These are phyloP conservation scores for Tolypocladium pustulatum DNA, from an alignment of 2,329 filamentous ascomycete genomes.

Conservation along the genomic window DNA sequence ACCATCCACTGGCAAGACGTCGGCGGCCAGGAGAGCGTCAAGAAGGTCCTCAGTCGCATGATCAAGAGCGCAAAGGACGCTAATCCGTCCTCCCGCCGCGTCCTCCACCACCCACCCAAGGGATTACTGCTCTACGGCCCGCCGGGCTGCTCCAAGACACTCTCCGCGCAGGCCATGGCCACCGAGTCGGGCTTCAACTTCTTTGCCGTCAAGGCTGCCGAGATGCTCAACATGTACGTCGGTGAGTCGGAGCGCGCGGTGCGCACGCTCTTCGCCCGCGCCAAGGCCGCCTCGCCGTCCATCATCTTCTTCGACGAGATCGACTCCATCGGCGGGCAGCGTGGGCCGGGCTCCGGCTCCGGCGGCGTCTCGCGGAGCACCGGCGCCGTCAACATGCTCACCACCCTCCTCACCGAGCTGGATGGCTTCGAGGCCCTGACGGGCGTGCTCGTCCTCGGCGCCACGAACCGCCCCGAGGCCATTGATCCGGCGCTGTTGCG, in stretches of 20 bases:
- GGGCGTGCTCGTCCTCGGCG: constrained; percentile 78
- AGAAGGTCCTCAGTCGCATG: constrained; percentile 45
- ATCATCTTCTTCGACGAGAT: constrained; percentile 98
- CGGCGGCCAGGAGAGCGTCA: constrained; percentile 71
- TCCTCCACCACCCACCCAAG: constrained; percentile 53
- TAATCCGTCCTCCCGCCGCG: constrained; percentile 19
- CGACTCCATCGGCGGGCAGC: constrained; percentile 63
- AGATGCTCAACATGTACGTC: constrained; percentile 93
- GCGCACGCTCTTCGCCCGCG: constrained; percentile 76
- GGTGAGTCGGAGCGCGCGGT: constrained; percentile 85
- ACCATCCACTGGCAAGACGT: constrained; percentile 82
- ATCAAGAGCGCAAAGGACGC: constrained; percentile 29
- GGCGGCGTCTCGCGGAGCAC: constrained; percentile 20
- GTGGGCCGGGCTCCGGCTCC: constrained; percentile 33
- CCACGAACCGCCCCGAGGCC: constrained; percentile 81
- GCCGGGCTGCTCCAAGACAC: constrained; percentile 88
- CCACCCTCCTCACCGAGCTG: constrained; percentile 88
- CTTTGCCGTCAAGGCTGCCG: constrained; percentile 85
- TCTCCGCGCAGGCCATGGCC: constrained; percentile 82
- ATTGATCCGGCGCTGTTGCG: constrained; percentile 80
- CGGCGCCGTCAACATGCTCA: constrained; percentile 68
- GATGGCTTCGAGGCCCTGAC: constrained; percentile 82
- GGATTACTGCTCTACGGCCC: constrained; percentile 85
- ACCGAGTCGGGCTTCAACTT: constrained; percentile 90
- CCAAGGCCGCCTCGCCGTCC: constrained; percentile 73